phyloP scores from a whole-genome alignment of 257 asterid species.

The Dorcoceras hygrometricum region DNA sequence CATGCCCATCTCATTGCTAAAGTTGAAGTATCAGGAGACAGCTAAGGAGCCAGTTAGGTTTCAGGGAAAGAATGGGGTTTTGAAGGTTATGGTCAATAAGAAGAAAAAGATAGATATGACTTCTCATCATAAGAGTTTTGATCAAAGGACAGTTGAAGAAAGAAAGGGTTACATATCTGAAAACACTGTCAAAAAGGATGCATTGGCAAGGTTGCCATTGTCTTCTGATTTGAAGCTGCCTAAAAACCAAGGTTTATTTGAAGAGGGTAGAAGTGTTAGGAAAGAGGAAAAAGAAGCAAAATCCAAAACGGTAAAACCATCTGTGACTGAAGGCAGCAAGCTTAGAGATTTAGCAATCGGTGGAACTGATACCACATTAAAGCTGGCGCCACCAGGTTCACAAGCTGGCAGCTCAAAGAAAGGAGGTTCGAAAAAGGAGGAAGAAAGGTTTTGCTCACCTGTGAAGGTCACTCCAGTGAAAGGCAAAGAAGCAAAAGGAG shows the following conservation, averaged over 20 bases:
- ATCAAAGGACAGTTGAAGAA: constrained; percentile 43
- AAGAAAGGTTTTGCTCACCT: constrained; percentile 29
- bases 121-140: constrained; percentile 32
- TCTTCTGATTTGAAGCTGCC: constrained; percentile 37
- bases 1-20: constrained; percentile 50
- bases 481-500: constrained; percentile 49
- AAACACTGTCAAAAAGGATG: constrained; percentile 40
- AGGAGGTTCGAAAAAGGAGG: constrained; percentile 53
- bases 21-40: constrained; percentile 49
- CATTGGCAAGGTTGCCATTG: constrained; percentile 30
- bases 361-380: constrained; percentile 58
- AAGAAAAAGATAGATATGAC: constrained; percentile 58
- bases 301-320: constrained; percentile 38
- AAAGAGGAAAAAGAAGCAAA: constrained; percentile 40
- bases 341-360: constrained; percentile 40
- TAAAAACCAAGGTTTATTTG: constrained; percentile 37
- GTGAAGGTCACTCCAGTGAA: constrained; percentile 39
- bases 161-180: constrained; percentile 42
- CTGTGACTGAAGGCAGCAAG: constrained; percentile 35
- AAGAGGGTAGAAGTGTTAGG: constrained; percentile 38
- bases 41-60: constrained; percentile 64
- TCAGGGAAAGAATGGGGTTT: constrained; percentile 95
- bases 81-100: constrained; percentile 91
- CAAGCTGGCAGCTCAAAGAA: constrained; percentile 54
- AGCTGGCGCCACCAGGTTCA: constrained; percentile 58